Evolutionary conservation across 2,329 filamentous ascomycete species (phyloP), one percentile per base, ranked within the genome.

Genomic region (Cladophialophora yegresii): DNA sequence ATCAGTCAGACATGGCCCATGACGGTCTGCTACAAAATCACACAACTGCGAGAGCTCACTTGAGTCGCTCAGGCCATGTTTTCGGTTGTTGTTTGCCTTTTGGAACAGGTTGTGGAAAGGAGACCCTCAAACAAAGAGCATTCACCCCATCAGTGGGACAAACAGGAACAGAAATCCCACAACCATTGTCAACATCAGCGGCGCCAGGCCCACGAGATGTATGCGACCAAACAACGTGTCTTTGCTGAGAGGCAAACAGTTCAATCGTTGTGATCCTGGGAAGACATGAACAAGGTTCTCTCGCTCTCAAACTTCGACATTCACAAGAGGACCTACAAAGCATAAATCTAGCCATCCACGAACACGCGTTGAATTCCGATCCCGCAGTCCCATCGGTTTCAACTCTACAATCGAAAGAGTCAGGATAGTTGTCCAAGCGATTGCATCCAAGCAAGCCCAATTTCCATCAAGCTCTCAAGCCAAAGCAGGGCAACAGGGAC

Each of bases 91-190:
- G 20, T 26, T 20, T 50, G 45, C 23, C 20, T 7, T n/a, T 5
- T 26, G 47, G 13, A 28, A 50, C 13, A 16, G 20, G 26, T 50
- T 26, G 8, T 50, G 40, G 28, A 28, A 33, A 43, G 36, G 55
- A 12, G 6, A 6, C 7, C 12, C 22, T 28, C 55, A 49, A 33
- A 58, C 55, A 58, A 58, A 58, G 55, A 22, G 30, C 28, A 22
- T n/a, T 28, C 23, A 49, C 28, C 13, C 36, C 36, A 13, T 49
- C 23, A 49, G 7, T 49, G 40, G 47, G 55, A 58, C 55, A 58
- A 58, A 58, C 55, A 58, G 10, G 36, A 33, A 12, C 47, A 50
- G 23, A 28, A 12, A 4, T 23, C 47, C 47, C 22, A 50, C 47
- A 50, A 22, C 20, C 22, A 50, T 43, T 43, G 36, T 20, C 36